Evolutionary conservation across 2,329 filamentous ascomycete genomes (phyloP).

Genomic region (Tolypocladium amazonense): DNA sequence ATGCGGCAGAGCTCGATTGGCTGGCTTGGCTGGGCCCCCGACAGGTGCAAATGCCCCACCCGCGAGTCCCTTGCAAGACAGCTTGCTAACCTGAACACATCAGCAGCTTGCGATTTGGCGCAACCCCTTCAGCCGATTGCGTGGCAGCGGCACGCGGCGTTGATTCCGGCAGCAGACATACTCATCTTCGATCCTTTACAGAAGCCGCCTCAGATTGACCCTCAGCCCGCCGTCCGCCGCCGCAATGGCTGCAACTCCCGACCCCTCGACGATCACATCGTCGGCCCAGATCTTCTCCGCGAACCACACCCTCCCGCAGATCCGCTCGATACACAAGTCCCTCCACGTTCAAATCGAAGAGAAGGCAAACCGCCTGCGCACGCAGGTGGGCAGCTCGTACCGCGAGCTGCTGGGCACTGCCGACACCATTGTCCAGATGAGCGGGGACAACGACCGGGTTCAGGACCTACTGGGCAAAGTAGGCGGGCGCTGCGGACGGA

Average conservation of each 20-base stretch:
- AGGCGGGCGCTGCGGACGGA: constrained; percentile 66
- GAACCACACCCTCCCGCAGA: constrained; percentile 49
- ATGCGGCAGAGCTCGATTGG: background rate
- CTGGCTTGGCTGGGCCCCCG: background rate
- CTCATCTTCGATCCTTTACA: constrained; percentile 1
- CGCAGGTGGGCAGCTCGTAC: constrained; percentile 60
- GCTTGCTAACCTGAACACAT: background rate
- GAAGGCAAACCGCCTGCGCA: constrained; percentile 50
- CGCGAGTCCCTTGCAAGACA: background rate
- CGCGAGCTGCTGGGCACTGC: constrained; percentile 85
- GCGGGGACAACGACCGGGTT: constrained; percentile 61
- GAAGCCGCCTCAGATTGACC: background rate
- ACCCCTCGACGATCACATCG: constrained; percentile 36
- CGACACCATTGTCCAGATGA: constrained; percentile 89
- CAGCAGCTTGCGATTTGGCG: background rate
- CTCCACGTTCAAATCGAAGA: constrained; percentile 51
- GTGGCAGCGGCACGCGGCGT: background rate
- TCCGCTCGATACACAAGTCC: constrained; percentile 50
- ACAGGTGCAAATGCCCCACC: background rate
- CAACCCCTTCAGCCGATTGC: background rate
- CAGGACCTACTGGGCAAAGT: constrained; percentile 63
- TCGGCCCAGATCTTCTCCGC: constrained; percentile 45
- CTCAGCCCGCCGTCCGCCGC: constrained; percentile 1
- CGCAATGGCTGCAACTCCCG: constrained; percentile 29
- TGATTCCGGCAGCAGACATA: background rate